Evolutionary conservation across 805 yeast species (phyloP), one percentile per base, ranked within the genome.

Genomic region (Yarrowia sp.): DNA sequence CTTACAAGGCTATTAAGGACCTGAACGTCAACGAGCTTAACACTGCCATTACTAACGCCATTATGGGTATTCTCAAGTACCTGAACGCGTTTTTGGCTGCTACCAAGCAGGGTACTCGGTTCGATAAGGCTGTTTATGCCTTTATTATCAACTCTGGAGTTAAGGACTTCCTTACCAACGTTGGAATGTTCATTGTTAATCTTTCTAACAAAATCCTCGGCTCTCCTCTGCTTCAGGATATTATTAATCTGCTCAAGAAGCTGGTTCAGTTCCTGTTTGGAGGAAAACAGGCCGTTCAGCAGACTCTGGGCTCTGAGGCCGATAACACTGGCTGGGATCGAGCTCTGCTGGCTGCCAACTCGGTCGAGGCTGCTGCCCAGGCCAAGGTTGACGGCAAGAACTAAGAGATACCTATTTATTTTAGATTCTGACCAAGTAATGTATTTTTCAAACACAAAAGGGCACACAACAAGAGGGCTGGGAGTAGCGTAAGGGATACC

Each of bases 171-270:
- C 31, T 55, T 8, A 55, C 61, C 47, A 55, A 55, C 31, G 47
- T 41, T 7, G 61, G 47, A 13, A 38, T 55, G 41, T 55, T 45
- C 47, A 32, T 55, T 17, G 47, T 55, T 13, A 55, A 55, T 47
- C 36, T 55, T 13, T 55, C 61, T 47, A 55, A 55, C 61, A 55
- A 38, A 47, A 55, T 55, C 31, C 61, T 55, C 31, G 61, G 61
- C 38, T 55, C 61, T 3, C 61, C 61, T 13, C 13, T 55, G 17
- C 61, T 55, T 18, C 61, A 55, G 47, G 47, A 38, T n/a, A 17
- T 55, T 10, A 17, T 55, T 38, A 38, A 55, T 8, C 38, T 55
- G 61, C 61, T 55, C 39, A 41, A 55, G 39, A 38, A 55, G 47
- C 36, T 55, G 17, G 31, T 18, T 31, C 18, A 55, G 35, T 39